Evolutionary conservation across 1,139 yeast species (phyloP).

Genomic region (Yamadazyma blattariae): DNA sequence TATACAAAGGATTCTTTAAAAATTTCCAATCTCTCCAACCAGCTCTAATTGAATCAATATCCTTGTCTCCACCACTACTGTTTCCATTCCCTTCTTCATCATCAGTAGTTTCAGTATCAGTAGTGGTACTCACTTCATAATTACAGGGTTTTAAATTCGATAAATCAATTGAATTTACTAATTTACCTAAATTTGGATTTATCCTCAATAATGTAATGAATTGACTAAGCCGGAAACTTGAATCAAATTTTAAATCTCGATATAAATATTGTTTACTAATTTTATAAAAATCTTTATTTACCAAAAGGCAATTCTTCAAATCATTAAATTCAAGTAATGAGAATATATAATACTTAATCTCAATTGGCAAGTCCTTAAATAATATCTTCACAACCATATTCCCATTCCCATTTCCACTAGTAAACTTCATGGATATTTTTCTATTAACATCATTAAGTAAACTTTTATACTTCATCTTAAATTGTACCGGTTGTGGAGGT

Average conservation of each 20-base stretch:
- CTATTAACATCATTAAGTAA: slow-evolving; percentile 41
- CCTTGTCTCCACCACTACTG: slow-evolving; percentile 16
- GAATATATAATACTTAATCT: slow-evolving; percentile 33
- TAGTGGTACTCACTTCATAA: slow-evolving; percentile 12
- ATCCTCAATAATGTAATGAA: slow-evolving; percentile 62
- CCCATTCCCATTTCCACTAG: background rate
- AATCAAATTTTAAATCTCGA: slow-evolving; percentile 50
- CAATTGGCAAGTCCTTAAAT: slow-evolving; percentile 30
- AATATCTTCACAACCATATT: slow-evolving; percentile 1
- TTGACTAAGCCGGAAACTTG: slow-evolving; percentile 77
- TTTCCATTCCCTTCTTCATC: slow-evolving; percentile 15
- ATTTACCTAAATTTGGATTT: slow-evolving; percentile 52
- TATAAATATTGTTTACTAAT: slow-evolving; percentile 58
- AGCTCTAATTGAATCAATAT: slow-evolving; percentile 40
- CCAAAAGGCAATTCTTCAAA: slow-evolving; percentile 43
- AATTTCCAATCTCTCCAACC: slow-evolving; percentile 90
- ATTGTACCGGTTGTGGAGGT: slow-evolving; percentile 1
- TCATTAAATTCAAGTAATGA: slow-evolving; percentile 24
- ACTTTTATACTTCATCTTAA: slow-evolving; percentile 45
- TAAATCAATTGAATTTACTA: slow-evolving; percentile 56
- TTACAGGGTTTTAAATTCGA: slow-evolving; percentile 53
- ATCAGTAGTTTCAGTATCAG: slow-evolving; percentile 13
- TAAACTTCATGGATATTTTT: slow-evolving; percentile 15
- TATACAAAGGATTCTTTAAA: slow-evolving; percentile 65
- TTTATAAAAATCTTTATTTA: slow-evolving; percentile 47